Evolutionary conservation across 352 stramenopile species (phyloP).

Genomic region (Phytopythium aichiense): DNA sequence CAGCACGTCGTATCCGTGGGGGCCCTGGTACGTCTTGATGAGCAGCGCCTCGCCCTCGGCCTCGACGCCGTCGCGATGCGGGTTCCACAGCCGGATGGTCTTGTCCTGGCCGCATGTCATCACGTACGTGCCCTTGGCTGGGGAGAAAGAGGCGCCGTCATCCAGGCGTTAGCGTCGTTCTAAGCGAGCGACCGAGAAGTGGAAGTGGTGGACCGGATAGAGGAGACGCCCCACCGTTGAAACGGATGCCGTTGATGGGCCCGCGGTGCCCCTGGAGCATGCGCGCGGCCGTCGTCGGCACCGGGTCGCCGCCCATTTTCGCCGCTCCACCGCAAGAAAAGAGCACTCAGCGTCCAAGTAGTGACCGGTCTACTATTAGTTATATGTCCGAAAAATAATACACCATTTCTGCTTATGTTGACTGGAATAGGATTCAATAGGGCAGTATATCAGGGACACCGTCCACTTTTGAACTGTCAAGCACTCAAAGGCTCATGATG

Average conservation of each 20-base stretch:
- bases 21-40: constrained; percentile 82
- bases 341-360: not conserved
- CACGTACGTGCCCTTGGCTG: constrained; percentile 86
- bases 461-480: not conserved
- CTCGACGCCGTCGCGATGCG: constrained; percentile 67
- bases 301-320: constrained; percentile 9
- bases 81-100: constrained; percentile 86
- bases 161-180: not conserved
- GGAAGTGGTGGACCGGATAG: not conserved
- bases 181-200: not conserved
- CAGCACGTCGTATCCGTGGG: constrained; percentile 87
- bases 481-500: too few species aligned
- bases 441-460: not conserved
- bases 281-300: constrained; percentile 37
- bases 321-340: not conserved
- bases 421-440: not conserved
- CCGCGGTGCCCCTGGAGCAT: constrained; percentile 65
- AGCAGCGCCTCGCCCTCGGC: constrained; percentile 57
- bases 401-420: not conserved
- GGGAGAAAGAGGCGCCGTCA: not conserved
- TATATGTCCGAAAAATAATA: not conserved
- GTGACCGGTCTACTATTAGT: not conserved
- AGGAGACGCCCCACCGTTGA: constrained; percentile 50
- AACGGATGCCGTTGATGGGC: constrained; percentile 72
- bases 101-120: constrained; percentile 89